These are phyloP conservation scores for Fragaria ananassa DNA, from an alignment of 306 rosid species.

Conservation along the genomic window DNA sequence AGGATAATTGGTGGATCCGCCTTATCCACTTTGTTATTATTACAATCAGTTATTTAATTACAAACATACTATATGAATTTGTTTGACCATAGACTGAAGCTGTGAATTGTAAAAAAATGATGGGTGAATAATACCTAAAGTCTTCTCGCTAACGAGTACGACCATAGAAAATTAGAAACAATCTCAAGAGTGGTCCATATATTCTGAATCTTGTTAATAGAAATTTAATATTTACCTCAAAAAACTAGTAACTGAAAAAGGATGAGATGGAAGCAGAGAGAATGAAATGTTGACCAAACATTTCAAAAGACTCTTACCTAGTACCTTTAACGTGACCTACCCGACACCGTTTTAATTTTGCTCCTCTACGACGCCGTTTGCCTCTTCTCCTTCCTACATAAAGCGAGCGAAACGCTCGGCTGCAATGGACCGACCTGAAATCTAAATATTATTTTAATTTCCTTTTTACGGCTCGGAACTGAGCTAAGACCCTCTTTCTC, in stretches of 20 bases:
- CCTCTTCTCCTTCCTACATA: background rate
- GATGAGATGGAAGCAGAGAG: background rate
- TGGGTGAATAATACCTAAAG: too few species aligned
- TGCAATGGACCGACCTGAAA: background rate
- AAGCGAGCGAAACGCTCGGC: conserved; percentile 5
- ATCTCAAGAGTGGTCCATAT: too few species aligned
- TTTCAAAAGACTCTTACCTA: background rate
- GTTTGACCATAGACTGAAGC: too few species aligned
- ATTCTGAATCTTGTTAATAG: background rate
- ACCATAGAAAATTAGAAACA: too few species aligned
- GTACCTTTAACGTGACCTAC: background rate
- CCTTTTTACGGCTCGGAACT: conserved; percentile 4
- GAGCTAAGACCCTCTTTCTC: too few species aligned
- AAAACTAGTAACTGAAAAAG: background rate
- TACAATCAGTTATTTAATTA: too few species aligned
- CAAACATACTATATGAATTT: too few species aligned
- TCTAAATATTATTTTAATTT: background rate
- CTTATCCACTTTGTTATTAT: too few species aligned
- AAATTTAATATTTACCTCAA: too few species aligned
- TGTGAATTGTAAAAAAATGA: too few species aligned
- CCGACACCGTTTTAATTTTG: background rate
- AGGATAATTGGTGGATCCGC: too few species aligned
- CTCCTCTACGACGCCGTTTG: background rate
- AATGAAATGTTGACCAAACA: background rate
- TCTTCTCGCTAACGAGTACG: too few species aligned